These are phyloP conservation scores for Lasiosphaeria miniovina DNA, from an alignment of 495 filamentous ascomycete species.

Conservation along the genomic window DNA sequence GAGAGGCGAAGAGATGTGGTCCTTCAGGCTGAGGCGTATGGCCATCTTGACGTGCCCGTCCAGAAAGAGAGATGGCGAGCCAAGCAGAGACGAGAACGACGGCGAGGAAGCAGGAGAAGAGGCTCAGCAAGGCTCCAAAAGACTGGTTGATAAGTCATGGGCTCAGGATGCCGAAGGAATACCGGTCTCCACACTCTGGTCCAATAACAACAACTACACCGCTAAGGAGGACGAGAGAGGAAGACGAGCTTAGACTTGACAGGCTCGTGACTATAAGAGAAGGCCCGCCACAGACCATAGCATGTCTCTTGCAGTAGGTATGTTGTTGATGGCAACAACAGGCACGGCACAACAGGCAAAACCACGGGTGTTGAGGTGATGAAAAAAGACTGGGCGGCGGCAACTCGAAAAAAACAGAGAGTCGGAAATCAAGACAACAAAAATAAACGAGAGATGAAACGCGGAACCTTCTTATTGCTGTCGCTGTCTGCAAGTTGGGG, in stretches of 20 bases:
- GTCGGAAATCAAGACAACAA: background rate
- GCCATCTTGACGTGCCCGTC: constrained; percentile 5
- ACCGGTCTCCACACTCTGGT: background rate
- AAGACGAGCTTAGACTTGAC: no score
- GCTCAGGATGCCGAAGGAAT: background rate
- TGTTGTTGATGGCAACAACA: background rate
- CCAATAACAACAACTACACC: background rate
- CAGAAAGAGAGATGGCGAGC: background rate
- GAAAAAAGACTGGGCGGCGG: constrained; percentile 29
- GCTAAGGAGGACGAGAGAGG: background rate
- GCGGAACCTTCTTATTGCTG: background rate
- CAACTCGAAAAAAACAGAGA: background rate
- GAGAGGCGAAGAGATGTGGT: constrained; percentile 53
- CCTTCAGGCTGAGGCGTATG: constrained; percentile 38
- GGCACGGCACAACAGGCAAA: constrained; percentile 7
- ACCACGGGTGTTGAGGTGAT: constrained; percentile 3
- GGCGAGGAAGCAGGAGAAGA: background rate
- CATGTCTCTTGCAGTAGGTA: background rate
- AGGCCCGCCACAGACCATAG: background rate
- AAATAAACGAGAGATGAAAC: constrained; percentile 11
- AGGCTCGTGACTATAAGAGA: background rate
- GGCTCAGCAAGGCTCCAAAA: background rate
- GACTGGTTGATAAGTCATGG: background rate
- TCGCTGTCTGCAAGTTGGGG: background rate
- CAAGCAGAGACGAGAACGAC: background rate